Percentiles rank a stretch among this genome's conserved stretches.
Evolutionary conservation across 345 rosid genomes (phyloP).

Genomic region (Psidium friedrichsthalianum): DNA sequence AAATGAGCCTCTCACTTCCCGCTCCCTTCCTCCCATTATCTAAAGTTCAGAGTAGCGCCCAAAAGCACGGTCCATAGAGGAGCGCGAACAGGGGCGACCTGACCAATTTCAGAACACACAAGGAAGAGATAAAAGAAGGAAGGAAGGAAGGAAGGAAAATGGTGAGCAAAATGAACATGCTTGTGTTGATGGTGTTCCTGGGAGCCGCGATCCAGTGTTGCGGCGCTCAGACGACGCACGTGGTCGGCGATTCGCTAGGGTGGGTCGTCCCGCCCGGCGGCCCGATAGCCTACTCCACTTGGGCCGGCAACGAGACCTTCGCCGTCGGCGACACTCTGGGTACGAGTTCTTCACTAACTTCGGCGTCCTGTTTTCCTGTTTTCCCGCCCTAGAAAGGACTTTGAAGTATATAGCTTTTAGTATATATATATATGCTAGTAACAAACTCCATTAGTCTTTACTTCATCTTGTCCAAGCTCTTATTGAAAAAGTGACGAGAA

Average conservation of each 20-base stretch:
- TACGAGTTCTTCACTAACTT: neutral
- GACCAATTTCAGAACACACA: constrained; percentile 9
- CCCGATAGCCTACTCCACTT: constrained; percentile 20
- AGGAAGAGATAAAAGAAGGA: constrained; percentile 5
- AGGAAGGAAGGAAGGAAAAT: neutral
- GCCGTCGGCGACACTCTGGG: constrained; percentile 36
- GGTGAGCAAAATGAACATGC: neutral
- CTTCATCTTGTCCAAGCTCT: neutral
- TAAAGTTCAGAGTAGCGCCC: neutral
- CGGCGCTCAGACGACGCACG: constrained; percentile 13
- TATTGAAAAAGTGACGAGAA: neutral
- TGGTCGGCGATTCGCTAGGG: constrained; percentile 26
- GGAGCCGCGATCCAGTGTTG: constrained; percentile 11
- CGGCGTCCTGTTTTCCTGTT: neutral
- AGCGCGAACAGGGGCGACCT: neutral
- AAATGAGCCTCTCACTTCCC: neutral
- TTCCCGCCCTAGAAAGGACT: neutral
- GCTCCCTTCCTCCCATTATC: neutral
- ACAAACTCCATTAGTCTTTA: neutral
- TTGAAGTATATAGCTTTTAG: neutral
- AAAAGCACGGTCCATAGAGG: neutral
- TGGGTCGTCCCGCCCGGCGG: constrained; percentile 24
- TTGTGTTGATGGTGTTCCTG: constrained; percentile 4
- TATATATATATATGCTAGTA: neutral
- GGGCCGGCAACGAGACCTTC: constrained; percentile 38